These are phyloP conservation scores for Sphagnum magellanicum DNA, from an alignment of 228 moss, liverwort and hornwort genomes.

Conservation along the genomic window DNA sequence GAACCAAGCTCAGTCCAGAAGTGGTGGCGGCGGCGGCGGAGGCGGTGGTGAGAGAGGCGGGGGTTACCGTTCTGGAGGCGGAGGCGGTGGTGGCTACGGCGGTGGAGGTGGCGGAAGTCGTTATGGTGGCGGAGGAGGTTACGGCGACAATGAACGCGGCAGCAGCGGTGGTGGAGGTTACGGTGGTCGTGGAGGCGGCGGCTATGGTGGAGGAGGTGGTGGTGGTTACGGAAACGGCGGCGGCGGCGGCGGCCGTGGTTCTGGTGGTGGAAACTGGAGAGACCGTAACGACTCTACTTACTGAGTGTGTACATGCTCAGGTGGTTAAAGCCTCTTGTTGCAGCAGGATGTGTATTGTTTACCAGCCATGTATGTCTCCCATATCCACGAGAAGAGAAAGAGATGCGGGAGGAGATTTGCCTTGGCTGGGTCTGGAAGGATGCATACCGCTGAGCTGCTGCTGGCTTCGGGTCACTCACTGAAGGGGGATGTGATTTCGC, in stretches of 20 bases:
- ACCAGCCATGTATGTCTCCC: too few relatives aligned
- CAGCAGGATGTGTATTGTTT: neutral
- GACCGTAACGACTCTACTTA: conserved; percentile 11
- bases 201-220: conserved; percentile 2
- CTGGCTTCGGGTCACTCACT: neutral
- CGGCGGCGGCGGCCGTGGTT: conserved; percentile 20
- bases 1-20: conserved; percentile 57
- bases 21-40: conserved; percentile 34
- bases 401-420: neutral
- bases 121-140: conserved; percentile 16
- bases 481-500: conserved; percentile 6
- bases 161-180: neutral
- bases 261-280: conserved; percentile 29
- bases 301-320: conserved; percentile 3
- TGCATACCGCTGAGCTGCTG: neutral
- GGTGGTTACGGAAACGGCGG: conserved; percentile 8
- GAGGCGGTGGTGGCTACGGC: conserved; percentile 12
- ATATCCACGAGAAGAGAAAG: neutral
- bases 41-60: conserved; percentile 6
- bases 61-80: conserved; percentile 11
- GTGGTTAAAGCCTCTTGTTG: conserved; percentile 48
- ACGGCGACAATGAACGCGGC: neutral
- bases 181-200: conserved; percentile 16
- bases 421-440: neutral
- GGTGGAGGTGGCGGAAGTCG: neutral